A percentile compares a stretch with the other conserved stretches of the same genome.
Conservation (phyloP, 129 eudicot species). For the Scalesia atractyloides region DNA sequence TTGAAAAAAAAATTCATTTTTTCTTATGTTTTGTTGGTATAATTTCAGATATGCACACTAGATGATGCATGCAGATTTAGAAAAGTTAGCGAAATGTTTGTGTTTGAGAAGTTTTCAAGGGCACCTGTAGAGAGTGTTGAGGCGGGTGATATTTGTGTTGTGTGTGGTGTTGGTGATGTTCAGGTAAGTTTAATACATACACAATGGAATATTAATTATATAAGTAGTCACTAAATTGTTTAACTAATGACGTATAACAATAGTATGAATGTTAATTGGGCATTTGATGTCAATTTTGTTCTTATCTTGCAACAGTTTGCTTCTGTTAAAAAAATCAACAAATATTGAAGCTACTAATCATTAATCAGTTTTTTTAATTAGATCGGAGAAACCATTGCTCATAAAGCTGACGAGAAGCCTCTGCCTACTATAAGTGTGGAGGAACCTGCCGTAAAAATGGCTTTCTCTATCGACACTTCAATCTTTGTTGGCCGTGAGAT, state of each 20-base stretch:
- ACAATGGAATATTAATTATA: no score
- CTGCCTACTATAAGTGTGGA: constrained; percentile 86
- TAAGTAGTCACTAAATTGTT: no score
- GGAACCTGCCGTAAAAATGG: constrained; percentile 97
- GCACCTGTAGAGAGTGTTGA: constrained; percentile 86
- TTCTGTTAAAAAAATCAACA: not conserved
- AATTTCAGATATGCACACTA: constrained; percentile 68
- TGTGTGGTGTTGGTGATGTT: constrained; percentile 83
- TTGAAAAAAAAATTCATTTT: not conserved
- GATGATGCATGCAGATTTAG: constrained; percentile 87
- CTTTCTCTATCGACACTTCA: constrained; percentile 87
- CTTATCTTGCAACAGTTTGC: not conserved
- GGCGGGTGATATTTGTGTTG: constrained; percentile 97
- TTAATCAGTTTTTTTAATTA: constrained; percentile 29
- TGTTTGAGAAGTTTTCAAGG: constrained; percentile 80
- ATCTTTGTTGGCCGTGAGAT: constrained; percentile 99
- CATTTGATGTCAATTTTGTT: not conserved
- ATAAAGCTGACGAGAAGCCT: constrained; percentile 68
- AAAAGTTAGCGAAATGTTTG: constrained; percentile 83
- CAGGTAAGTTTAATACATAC: constrained; percentile 49
- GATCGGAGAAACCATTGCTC: constrained; percentile 99
- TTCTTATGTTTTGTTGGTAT: constrained; percentile 6
- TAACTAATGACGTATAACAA: no score
- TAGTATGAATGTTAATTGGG: no score
- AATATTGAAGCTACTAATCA: not conserved